A percentile compares a stretch with the other conserved stretches of the same genome.
Conservation (phyloP, 2,329 filamentous ascomycete genomes). For the Aspergillus sp. region DNA sequence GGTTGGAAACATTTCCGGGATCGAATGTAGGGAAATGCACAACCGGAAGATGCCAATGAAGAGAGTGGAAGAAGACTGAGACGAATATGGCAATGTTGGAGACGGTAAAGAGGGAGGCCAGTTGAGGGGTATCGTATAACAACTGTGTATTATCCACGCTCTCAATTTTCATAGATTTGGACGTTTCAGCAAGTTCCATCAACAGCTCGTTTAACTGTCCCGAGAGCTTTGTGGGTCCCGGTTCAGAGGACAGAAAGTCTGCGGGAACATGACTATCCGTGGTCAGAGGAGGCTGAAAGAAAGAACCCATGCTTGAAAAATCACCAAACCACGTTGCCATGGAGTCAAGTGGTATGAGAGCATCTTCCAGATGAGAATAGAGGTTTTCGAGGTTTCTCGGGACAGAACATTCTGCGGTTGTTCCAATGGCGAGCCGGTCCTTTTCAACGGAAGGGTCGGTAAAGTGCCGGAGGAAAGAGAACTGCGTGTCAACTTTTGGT, state of each 20-base stretch:
- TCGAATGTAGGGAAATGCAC: constrained; percentile 34
- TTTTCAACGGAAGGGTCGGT: constrained; percentile 27
- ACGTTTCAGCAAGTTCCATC: constrained; percentile 29
- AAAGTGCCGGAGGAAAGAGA: constrained; percentile 31
- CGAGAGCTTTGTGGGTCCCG: constrained; percentile 21
- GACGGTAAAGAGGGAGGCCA: constrained; percentile 24
- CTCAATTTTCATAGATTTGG: constrained; percentile 24
- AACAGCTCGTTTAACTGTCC: constrained; percentile 26
- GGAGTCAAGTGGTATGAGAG: constrained; percentile 23
- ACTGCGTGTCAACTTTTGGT: constrained; percentile 16
- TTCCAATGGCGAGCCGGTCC: constrained; percentile 31
- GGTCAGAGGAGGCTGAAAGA: constrained; percentile 12
- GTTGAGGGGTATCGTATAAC: constrained; percentile 18
- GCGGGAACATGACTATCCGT: constrained; percentile 19
- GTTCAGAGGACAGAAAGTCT: constrained; percentile 16
- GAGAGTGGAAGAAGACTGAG: constrained; percentile 31
- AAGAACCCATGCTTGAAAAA: constrained; percentile 12
- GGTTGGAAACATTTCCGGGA: constrained; percentile 25
- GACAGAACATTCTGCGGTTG: constrained; percentile 30
- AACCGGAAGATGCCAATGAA: constrained; percentile 33
- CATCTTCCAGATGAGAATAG: constrained; percentile 29
- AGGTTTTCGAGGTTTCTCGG: constrained; percentile 27
- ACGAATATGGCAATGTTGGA: constrained; percentile 29
- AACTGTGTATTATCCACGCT: not conserved
- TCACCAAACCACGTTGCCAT: constrained; percentile 15